Base-by-base conservation (phyloP, 441 rosid genomes). In the Aleurites moluccanus region DNA sequence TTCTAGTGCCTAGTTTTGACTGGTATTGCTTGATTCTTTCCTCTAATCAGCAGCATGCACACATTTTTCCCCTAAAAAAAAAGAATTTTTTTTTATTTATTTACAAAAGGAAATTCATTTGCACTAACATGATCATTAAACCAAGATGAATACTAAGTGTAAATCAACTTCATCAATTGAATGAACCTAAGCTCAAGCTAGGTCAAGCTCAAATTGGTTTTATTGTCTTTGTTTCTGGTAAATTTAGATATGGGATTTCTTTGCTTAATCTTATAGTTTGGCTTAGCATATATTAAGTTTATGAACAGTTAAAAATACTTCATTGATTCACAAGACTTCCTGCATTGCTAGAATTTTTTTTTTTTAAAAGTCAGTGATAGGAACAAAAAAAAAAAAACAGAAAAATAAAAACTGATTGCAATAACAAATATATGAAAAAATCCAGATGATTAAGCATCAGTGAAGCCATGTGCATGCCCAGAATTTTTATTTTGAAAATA, bases 391-490 rank as follows among this genome's bases (percentile, higher is more conserved):
- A n/a, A n/a, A n/a, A n/a, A n/a, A n/a, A n/a, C n/a, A n/a, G n/a
- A n/a, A 28, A 28, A 61, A 28, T 0, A 61, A 61, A 18, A 15
- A 61, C n/a, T 28, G 42, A 4, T 15, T 30, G 25, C 11, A 45
- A 33, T 8, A 63, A 7, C 6, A 63, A 18, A 33, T 27, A 64
- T 35, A 40, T n/a, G 18, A 40, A 15, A 64, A 40, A 13, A n/a
- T 61, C 9, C 42, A 30, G 21, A 30, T 30, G 65, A 64, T 40
- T 64, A 64, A 40, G 68, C 11, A 64, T 10, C 28, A n/a, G 13
- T 20, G 50, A 42, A 66, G 38, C 53, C 70, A 45, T 66, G 55
- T 66, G 70, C 21, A 44, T 64, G 28, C 30, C 50, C 27, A n/a
- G 50, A 40, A 64, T 1, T 55, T n/a, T 55, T 53, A 20, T 53